Percentiles rank a stretch among this genome's conserved stretches.
Evolutionary conservation across 2,329 filamentous ascomycete species (phyloP).

Genomic region (Aspergillus proliferans): DNA sequence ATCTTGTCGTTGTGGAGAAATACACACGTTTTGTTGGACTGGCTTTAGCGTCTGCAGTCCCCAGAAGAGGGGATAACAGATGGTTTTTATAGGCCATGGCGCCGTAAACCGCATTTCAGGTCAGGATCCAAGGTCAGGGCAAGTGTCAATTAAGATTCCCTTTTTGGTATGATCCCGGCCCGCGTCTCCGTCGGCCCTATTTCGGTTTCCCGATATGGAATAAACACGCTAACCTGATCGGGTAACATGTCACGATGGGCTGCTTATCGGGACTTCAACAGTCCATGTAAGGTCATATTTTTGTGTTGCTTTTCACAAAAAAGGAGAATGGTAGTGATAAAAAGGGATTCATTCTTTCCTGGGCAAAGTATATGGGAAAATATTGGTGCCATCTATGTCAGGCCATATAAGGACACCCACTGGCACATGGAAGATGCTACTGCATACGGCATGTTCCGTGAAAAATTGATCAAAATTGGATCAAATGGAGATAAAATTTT

Average conservation of each 20-base stretch:
- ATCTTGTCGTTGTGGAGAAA: slow-evolving; percentile 4
- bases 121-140: not conserved
- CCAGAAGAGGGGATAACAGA: not conserved
- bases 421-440: too few relatives aligned
- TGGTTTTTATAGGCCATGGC: slow-evolving; percentile 1
- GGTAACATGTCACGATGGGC: slow-evolving; percentile 17
- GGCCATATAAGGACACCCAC: too few relatives aligned
- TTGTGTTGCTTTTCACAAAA: not conserved
- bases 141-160: not conserved
- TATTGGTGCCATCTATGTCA: too few relatives aligned
- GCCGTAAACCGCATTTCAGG: not conserved
- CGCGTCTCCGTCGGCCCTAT: slow-evolving; percentile 1
- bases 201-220: slow-evolving; percentile 14
- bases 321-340: not conserved
- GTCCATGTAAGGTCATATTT: not conserved
- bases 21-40: not conserved
- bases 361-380: too few relatives aligned
- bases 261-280: slow-evolving; percentile 6
- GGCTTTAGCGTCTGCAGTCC: not conserved
- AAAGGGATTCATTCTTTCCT: too few relatives aligned
- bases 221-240: slow-evolving; percentile 6
- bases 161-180: slow-evolving; percentile 4
- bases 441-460: too few relatives aligned
- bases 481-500: not conserved
- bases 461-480: too few relatives aligned